Conservation (phyloP, 441 rosid species). For the Macaranga tanarius region DNA sequence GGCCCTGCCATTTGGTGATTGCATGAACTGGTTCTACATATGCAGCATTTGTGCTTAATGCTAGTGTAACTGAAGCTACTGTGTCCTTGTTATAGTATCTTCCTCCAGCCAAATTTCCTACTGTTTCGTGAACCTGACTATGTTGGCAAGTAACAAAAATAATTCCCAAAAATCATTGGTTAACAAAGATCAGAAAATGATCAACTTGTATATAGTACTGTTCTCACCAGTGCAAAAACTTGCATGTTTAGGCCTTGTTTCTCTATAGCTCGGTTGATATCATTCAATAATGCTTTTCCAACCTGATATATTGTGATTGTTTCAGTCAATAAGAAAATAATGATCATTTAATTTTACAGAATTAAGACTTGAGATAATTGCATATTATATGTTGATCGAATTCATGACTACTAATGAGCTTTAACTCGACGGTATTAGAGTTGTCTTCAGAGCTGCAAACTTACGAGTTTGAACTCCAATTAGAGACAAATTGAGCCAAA, state of each 20-base stretch:
- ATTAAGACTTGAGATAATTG: no score
- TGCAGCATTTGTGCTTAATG: constrained; percentile 50
- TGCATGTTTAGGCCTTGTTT: constrained; percentile 41
- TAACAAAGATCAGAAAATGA: no score
- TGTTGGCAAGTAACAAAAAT: background rate
- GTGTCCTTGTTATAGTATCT: constrained; percentile 47
- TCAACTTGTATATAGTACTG: no score
- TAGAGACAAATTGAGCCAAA: no score
- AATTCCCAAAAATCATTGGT: background rate
- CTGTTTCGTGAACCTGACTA: constrained; percentile 45
- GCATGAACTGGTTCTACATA: constrained; percentile 44
- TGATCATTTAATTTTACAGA: background rate
- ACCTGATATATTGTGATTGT: constrained; percentile 19
- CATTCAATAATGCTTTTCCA: constrained; percentile 31
- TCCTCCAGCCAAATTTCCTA: constrained; percentile 61
- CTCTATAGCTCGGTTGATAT: constrained; percentile 45
- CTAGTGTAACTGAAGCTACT: constrained; percentile 57
- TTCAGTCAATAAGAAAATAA: background rate
- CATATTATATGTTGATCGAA: no score
- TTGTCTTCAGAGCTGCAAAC: no score
- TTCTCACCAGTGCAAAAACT: constrained; percentile 37
- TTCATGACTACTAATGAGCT: no score
- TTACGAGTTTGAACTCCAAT: no score
- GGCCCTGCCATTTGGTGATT: constrained; percentile 34
- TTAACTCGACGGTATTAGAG: no score